Conservation (phyloP, 2,329 filamentous ascomycete genomes). For the Daldinia sp. region DNA sequence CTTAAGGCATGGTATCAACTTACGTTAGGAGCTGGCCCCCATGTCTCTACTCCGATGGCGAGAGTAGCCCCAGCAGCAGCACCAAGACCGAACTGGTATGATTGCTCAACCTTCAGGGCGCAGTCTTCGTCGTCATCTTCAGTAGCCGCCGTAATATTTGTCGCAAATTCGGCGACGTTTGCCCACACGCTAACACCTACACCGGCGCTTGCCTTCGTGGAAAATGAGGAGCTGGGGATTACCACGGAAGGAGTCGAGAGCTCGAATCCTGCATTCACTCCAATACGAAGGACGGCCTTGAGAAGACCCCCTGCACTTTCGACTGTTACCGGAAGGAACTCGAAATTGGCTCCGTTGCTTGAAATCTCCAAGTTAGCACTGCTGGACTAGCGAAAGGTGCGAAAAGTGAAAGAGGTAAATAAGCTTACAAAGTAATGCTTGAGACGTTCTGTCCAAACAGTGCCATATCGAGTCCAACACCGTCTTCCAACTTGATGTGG, state of each 20-base stretch:
- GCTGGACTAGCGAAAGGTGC: background rate
- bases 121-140: constrained; percentile 55
- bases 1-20: background rate
- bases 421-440: constrained; percentile 61
- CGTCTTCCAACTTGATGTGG: constrained; percentile 66
- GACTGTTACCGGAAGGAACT: constrained; percentile 67
- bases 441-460: constrained; percentile 65
- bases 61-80: constrained; percentile 66
- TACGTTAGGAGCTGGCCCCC: constrained; percentile 60
- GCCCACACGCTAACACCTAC: constrained; percentile 63
- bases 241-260: constrained; percentile 43
- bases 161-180: constrained; percentile 66
- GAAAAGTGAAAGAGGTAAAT: background rate
- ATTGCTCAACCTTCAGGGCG: constrained; percentile 59
- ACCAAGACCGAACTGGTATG: constrained; percentile 65
- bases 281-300: constrained; percentile 61
- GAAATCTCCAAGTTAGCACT: constrained; percentile 6
- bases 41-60: constrained; percentile 57
- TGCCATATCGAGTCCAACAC: constrained; percentile 60
- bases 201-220: constrained; percentile 55
- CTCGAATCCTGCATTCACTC: constrained; percentile 59
- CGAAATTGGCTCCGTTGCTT: constrained; percentile 65
- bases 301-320: constrained; percentile 58
- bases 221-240: constrained; percentile 42
- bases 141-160: constrained; percentile 60